These are phyloP conservation scores for Gryganskiella cystojenkinii DNA, from an alignment of 192 early-diverging fungal species.

Conservation along the genomic window DNA sequence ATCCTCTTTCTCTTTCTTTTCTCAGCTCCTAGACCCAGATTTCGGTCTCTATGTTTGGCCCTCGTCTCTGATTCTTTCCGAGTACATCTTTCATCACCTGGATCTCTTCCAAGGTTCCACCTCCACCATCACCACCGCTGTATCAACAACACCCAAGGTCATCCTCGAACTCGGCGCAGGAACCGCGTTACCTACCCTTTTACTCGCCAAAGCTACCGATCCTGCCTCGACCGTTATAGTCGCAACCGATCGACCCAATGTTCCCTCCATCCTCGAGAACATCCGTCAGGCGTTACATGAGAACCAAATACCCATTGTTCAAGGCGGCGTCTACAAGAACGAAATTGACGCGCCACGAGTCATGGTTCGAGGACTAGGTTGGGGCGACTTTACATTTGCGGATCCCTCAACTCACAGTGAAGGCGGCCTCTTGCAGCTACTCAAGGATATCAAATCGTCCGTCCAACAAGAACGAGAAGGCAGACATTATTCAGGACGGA, in stretches of 20 bases:
- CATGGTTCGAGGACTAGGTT: slow-evolving; percentile 57
- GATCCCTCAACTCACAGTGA: neutral
- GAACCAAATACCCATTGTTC: slow-evolving; percentile 38
- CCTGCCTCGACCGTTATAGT: slow-evolving; percentile 34
- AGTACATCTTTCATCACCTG: slow-evolving; percentile 61
- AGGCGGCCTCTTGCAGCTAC: slow-evolving; percentile 52
- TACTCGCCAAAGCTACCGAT: slow-evolving; percentile 53
- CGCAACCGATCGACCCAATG: slow-evolving; percentile 55
- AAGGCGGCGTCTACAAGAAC: no score
- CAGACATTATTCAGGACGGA: neutral
- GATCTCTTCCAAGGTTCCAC: slow-evolving; percentile 40
- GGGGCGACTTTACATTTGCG: slow-evolving; percentile 55
- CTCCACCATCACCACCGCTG: neutral
- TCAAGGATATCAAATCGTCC: slow-evolving; percentile 23
- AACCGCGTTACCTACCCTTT: slow-evolving; percentile 71
- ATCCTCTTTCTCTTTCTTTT: neutral
- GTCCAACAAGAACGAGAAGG: neutral
- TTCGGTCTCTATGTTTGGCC: slow-evolving; percentile 83
- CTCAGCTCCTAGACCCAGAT: slow-evolving; percentile 61
- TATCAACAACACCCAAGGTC: neutral
- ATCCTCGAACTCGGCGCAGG: slow-evolving; percentile 71
- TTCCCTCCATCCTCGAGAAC: slow-evolving; percentile 50
- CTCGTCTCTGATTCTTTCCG: slow-evolving; percentile 70
- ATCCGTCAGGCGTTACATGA: slow-evolving; percentile 36
- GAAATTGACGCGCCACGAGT: slow-evolving; percentile 5